Evolutionary conservation across 108 stramenopile species (phyloP).

Genomic region (Skeletonema potamos): DNA sequence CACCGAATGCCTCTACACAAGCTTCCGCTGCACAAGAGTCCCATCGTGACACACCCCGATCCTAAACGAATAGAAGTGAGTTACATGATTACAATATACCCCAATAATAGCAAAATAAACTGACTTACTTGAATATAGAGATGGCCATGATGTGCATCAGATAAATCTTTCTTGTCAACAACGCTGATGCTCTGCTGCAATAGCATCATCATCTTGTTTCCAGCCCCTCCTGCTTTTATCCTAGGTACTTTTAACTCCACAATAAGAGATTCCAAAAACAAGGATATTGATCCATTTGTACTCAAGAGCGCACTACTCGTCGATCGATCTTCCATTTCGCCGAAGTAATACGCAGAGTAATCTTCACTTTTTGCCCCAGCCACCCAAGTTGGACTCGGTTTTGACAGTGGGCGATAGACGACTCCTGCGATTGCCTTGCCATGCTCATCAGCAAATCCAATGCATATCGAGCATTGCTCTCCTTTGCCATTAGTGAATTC

Average conservation of each 20-base stretch:
- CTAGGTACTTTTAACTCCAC: conserved; percentile 25
- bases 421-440: conserved; percentile 59
- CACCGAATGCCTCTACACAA: conserved; percentile 56
- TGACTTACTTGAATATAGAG: not conserved
- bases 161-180: conserved; percentile 5
- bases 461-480: conserved; percentile 65
- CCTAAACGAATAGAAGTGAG: conserved; percentile 40
- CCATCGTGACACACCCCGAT: conserved; percentile 66
- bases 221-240: conserved; percentile 56
- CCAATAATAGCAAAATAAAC: too few species aligned
- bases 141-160: not conserved
- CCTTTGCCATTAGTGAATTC: conserved; percentile 62
- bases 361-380: conserved; percentile 48
- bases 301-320: conserved; percentile 44
- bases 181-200: conserved; percentile 38
- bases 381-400: conserved; percentile 50
- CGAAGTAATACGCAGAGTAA: conserved; percentile 29
- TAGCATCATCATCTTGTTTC: conserved; percentile 66
- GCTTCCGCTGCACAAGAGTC: conserved; percentile 69
- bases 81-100: too few species aligned
- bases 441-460: conserved; percentile 52
- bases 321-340: not conserved
- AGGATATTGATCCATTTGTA: conserved; percentile 60
- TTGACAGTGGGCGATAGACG: conserved; percentile 54
- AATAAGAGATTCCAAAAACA: conserved; percentile 49